These are phyloP conservation scores for Croton setiger DNA, from an alignment of 441 rosid species.

Conservation along the genomic window DNA sequence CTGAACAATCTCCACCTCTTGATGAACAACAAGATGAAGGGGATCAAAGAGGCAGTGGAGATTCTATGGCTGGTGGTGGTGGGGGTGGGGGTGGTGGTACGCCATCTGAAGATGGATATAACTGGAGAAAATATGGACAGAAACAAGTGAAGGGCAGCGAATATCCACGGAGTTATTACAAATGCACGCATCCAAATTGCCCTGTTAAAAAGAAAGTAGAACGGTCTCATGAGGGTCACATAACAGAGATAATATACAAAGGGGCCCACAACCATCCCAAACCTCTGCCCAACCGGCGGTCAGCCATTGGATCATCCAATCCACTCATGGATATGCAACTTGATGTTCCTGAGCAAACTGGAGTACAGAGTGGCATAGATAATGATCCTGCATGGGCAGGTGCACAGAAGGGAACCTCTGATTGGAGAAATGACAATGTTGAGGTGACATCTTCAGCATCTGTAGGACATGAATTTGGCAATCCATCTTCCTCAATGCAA, in stretches of 20 bases:
- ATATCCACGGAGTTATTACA: conserved; percentile 71
- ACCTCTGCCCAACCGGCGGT: conserved; percentile 44
- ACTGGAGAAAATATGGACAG: conserved; percentile 74
- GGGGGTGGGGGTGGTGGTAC: conserved; percentile 50
- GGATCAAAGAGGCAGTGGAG: conserved; percentile 65
- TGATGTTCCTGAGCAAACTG: conserved; percentile 31
- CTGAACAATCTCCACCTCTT: conserved; percentile 50
- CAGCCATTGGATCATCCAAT: conserved; percentile 38
- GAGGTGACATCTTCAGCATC: conserved; percentile 63
- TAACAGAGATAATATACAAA: conserved; percentile 71
- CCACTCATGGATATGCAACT: conserved; percentile 36
- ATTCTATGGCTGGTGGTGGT: conserved; percentile 50
- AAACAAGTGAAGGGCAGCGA: conserved; percentile 74
- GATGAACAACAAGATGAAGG: conserved; percentile 68
- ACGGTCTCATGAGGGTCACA: conserved; percentile 62
- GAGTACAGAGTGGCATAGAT: conserved; percentile 35
- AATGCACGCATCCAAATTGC: conserved; percentile 65
- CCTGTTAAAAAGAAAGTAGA: conserved; percentile 65
- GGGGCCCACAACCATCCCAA: conserved; percentile 61
- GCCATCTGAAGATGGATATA: conserved; percentile 58
- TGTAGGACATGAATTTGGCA: conserved; percentile 41
- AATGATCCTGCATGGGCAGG: conserved; percentile 48
- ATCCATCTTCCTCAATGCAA: conserved; percentile 35
- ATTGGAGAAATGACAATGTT: conserved; percentile 55
- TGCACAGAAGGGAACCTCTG: conserved; percentile 42